A percentile compares a stretch with the other conserved stretches of the same genome.
Evolutionary conservation across 1,139 yeast genomes (phyloP).

Genomic region (Williopsis jadinii): DNA sequence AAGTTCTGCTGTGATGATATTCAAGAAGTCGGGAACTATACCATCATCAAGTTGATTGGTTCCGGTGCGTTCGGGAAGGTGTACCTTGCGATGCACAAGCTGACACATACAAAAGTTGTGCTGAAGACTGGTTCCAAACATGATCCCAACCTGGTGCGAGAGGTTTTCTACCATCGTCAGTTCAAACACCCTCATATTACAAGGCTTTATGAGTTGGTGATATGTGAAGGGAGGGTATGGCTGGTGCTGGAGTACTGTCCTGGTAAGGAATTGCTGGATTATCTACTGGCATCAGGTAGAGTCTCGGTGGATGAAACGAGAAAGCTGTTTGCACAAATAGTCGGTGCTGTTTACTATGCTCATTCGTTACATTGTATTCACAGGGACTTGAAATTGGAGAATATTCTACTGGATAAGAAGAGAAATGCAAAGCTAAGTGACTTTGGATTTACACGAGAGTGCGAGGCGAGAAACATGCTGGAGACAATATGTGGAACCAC

Average conservation of each 20-base stretch:
- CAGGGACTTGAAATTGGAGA: conserved; percentile 84
- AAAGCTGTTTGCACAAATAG: conserved; percentile 66
- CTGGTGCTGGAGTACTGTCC: conserved; percentile 87
- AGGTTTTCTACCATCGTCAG: conserved; percentile 82
- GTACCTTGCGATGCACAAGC: conserved; percentile 70
- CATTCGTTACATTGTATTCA: conserved; percentile 82
- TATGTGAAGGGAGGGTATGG: conserved; percentile 79
- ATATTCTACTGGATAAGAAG: conserved; percentile 67
- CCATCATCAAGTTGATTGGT: conserved; percentile 65
- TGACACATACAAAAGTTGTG: conserved; percentile 72
- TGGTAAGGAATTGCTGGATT: conserved; percentile 78
- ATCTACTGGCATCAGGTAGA: conserved; percentile 19
- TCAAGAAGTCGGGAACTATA: conserved; percentile 70
- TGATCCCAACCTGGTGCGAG: conserved; percentile 88
- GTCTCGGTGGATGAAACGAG: conserved; percentile 47
- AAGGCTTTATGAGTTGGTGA: conserved; percentile 76
- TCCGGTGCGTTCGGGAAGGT: conserved; percentile 93
- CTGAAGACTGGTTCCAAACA: conserved; percentile 76
- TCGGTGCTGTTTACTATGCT: conserved; percentile 77
- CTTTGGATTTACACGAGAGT: conserved; percentile 91
- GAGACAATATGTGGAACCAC: conserved; percentile 92
- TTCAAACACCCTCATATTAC: conserved; percentile 82
- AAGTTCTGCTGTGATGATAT: conserved; percentile 47
- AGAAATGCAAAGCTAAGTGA: conserved; percentile 74
- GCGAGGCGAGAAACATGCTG: conserved; percentile 46